Conservation (phyloP, 129 eudicot genomes). For the Smallanthus sonchifolius region DNA sequence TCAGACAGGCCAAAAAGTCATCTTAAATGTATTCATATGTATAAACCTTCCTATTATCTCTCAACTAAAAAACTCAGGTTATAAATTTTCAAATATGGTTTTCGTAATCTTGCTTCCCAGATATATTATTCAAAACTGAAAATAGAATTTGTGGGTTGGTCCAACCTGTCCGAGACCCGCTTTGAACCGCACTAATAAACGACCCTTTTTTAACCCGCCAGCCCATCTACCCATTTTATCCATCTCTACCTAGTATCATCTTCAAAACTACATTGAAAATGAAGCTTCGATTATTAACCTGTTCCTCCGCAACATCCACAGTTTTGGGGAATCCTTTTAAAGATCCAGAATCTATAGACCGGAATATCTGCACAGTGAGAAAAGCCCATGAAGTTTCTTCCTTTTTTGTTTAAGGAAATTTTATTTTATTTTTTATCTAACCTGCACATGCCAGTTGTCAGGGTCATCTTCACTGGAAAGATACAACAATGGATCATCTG, state of each 20-base stretch:
- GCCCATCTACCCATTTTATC: neutral
- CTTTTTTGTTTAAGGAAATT: too few relatives aligned
- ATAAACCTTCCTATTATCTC: neutral
- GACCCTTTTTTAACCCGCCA: neutral
- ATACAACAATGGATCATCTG: slow-evolving; percentile 62
- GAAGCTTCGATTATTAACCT: slow-evolving; percentile 43
- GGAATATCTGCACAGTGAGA: slow-evolving; percentile 54
- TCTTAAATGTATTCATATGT: neutral
- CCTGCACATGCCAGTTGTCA: slow-evolving; percentile 98
- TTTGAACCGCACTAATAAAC: neutral
- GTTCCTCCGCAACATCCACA: slow-evolving; percentile 55
- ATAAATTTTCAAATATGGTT: neutral
- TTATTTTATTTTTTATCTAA: slow-evolving; percentile 3
- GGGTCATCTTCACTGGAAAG: slow-evolving; percentile 61
- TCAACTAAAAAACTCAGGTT: neutral
- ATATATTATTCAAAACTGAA: neutral
- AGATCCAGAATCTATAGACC: slow-evolving; percentile 95
- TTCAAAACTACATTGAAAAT: neutral
- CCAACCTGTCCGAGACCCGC: neutral
- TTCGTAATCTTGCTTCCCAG: neutral
- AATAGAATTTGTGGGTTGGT: neutral
- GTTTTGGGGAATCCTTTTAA: slow-evolving; percentile 78
- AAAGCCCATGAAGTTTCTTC: slow-evolving; percentile 5
- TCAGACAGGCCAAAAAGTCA: neutral
- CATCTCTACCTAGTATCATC: neutral